Conservation (phyloP, 2,329 filamentous ascomycete species). For the Aureobasidium sp. region DNA sequence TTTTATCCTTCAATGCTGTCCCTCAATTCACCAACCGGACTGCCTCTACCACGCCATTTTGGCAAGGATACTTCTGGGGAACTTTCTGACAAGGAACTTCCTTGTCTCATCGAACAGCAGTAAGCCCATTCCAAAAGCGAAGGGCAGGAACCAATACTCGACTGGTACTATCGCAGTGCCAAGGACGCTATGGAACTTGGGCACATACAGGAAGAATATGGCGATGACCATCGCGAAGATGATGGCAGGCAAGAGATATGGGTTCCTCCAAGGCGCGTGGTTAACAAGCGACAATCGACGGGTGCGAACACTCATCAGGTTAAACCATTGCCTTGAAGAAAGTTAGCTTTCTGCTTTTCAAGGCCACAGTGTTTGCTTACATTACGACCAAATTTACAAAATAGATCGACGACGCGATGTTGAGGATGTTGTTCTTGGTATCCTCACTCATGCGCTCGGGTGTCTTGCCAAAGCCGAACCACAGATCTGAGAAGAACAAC, state of each 20-base stretch:
- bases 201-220: constrained; percentile 58
- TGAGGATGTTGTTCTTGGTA: constrained; percentile 47
- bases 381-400: constrained; percentile 75
- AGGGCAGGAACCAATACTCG: constrained; percentile 69
- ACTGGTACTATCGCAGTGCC: constrained; percentile 56
- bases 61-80: constrained; percentile 48
- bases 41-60: constrained; percentile 54
- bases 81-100: constrained; percentile 53
- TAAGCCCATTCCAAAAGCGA: constrained; percentile 59
- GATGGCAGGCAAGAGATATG: constrained; percentile 62
- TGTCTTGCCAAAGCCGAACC: constrained; percentile 57
- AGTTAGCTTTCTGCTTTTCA: background rate
- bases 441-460: constrained; percentile 41
- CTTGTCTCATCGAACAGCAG: constrained; percentile 57
- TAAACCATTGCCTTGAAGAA: constrained; percentile 58
- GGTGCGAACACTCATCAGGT: constrained; percentile 59
- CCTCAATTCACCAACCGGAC: background rate
- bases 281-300: constrained; percentile 55
- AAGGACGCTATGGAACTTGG: constrained; percentile 52
- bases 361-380: constrained; percentile 32
- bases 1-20: background rate
- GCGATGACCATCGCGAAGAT: constrained; percentile 59
- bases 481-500: constrained; percentile 56
- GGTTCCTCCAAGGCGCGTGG: constrained; percentile 59
- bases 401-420: constrained; percentile 63